These are phyloP conservation scores for Podospora bellae-mahoneyi DNA, from an alignment of 495 filamentous ascomycete species.

Conservation along the genomic window DNA sequence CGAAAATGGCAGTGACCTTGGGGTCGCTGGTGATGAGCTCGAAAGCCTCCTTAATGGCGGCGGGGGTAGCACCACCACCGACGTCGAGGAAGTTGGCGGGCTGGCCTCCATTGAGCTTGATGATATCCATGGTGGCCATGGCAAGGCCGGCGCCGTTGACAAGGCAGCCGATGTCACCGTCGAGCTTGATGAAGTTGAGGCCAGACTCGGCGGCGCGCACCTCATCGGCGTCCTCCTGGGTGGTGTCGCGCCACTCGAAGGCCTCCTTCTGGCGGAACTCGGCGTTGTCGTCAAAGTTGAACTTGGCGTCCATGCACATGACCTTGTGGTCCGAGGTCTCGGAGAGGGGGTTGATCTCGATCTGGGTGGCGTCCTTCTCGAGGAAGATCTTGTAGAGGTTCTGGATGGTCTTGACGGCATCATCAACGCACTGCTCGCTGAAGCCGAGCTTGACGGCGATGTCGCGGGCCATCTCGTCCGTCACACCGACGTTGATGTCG, in stretches of 20 bases:
- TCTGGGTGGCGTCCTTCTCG: slow-evolving; percentile 97
- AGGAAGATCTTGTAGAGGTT: slow-evolving; percentile 98
- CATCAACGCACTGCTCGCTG: slow-evolving; percentile 91
- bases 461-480: slow-evolving; percentile 85
- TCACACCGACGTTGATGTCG: slow-evolving; percentile 92
- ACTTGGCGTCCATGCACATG: slow-evolving; percentile 97
- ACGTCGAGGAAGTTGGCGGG: slow-evolving; percentile 99
- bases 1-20: slow-evolving; percentile 98
- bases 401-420: slow-evolving; percentile 92
- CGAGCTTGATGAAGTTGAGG: slow-evolving; percentile 99
- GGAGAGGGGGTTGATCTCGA: slow-evolving; percentile 97
- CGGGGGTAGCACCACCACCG: slow-evolving; percentile 92
- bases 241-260: slow-evolving; percentile 87
- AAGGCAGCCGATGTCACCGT: slow-evolving; percentile 97
- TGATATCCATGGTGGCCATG: slow-evolving; percentile 99
- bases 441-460: slow-evolving; percentile 94
- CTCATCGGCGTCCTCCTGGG: slow-evolving; percentile 96
- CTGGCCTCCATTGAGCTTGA: slow-evolving; percentile 95
- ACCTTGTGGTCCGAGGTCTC: slow-evolving; percentile 98
- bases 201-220: slow-evolving; percentile 91
- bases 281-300: slow-evolving; percentile 97
- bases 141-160: slow-evolving; percentile 98
- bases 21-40: slow-evolving; percentile 97
- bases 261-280: slow-evolving; percentile 96
- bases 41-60: slow-evolving; percentile 95